Evolutionary conservation across 2,329 filamentous ascomycete genomes (phyloP).

Genomic region (Trichophyton simii): DNA sequence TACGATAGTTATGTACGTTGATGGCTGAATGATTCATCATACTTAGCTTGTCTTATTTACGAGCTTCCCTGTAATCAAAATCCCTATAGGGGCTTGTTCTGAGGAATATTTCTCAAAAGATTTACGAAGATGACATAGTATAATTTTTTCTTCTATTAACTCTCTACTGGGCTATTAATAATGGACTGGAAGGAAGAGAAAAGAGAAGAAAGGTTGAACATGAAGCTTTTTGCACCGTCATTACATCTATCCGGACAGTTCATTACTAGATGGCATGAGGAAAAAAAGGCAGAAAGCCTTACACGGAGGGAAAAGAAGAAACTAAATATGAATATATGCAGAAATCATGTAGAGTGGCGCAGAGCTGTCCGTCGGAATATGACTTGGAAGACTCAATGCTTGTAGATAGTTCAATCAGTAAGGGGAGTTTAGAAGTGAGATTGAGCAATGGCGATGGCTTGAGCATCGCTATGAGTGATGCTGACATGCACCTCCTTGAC

Average conservation of each 20-base stretch:
- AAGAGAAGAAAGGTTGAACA: neutral
- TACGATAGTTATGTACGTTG: neutral
- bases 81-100: too few relatives aligned
- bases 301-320: neutral
- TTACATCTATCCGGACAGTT: neutral
- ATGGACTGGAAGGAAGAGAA: neutral
- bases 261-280: neutral
- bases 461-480: constrained; percentile 88
- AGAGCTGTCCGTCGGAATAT: neutral
- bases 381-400: neutral
- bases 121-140: too few relatives aligned
- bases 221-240: neutral
- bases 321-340: neutral
- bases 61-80: too few relatives aligned
- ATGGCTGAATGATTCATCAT: neutral
- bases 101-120: too few relatives aligned
- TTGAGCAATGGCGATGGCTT: constrained; percentile 89
- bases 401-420: neutral
- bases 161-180: neutral
- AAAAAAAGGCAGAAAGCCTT: neutral
- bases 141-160: neutral
- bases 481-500: constrained; percentile 83
- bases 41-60: too few relatives aligned
- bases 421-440: constrained; percentile 2
- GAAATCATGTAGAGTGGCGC: neutral